phyloP scores from a whole-genome alignment of 2,329 filamentous ascomycete genomes.

The Clonostachys byssicola region DNA sequence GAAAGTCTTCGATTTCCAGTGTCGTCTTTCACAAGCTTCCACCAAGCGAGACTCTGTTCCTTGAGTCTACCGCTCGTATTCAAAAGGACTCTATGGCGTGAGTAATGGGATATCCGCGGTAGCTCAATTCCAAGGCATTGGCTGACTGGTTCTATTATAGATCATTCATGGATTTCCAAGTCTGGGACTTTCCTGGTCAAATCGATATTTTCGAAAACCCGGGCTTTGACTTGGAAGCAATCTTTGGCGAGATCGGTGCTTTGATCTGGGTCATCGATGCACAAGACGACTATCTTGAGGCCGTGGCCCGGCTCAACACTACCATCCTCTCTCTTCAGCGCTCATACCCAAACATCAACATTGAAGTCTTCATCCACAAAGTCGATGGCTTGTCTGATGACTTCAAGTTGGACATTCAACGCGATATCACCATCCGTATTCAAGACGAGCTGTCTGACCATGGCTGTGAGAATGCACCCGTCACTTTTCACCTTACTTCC shows the following conservation, averaged over 20 bases:
- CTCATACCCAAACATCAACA: constrained; percentile 87
- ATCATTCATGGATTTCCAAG: constrained; percentile 98
- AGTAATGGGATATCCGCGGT: constrained; percentile 28
- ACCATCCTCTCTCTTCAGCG: constrained; percentile 88
- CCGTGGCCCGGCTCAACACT: constrained; percentile 78
- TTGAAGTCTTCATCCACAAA: constrained; percentile 99
- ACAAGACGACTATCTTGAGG: constrained; percentile 95
- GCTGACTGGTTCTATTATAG: constrained; percentile 34
- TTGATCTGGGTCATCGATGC: constrained; percentile 98
- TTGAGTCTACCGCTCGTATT: constrained; percentile 91
- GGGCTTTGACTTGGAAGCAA: constrained; percentile 84
- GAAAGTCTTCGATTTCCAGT: constrained; percentile 96
- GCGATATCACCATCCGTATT: constrained; percentile 93
- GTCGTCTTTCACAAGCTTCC: constrained; percentile 99
- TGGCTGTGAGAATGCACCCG: constrained; percentile 87
- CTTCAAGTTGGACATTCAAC: constrained; percentile 92
- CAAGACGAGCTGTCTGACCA: constrained; percentile 93
- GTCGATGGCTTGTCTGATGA: constrained; percentile 97
- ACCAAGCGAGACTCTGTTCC: constrained; percentile 89
- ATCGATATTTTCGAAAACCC: constrained; percentile 85
- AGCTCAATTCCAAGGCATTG: not conserved
- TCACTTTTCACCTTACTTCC: constrained; percentile 93
- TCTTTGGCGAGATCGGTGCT: constrained; percentile 91
- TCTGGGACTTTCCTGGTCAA: constrained; percentile 96
- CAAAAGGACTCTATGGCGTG: constrained; percentile 95